Evolutionary conservation across 2,329 filamentous ascomycete species (phyloP).

Genomic region (Stachybotrys chartarum): DNA sequence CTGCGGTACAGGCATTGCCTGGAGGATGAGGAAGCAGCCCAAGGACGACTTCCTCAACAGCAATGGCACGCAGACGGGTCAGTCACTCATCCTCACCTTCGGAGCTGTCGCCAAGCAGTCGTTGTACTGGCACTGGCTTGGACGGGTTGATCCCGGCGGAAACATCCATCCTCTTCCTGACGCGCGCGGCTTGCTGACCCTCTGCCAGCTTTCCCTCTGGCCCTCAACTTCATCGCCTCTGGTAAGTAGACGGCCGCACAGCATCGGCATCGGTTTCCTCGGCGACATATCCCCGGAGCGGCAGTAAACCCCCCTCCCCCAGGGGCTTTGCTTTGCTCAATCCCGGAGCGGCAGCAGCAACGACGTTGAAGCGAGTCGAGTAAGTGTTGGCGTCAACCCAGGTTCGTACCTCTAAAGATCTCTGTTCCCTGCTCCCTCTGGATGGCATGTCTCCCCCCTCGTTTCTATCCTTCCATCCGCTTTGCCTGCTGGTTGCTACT

Average conservation of each 20-base stretch:
- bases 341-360: not conserved
- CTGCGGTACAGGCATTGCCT: slow-evolving; percentile 53
- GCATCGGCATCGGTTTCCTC: not conserved
- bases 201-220: slow-evolving; percentile 63
- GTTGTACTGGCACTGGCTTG: no score
- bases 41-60: slow-evolving; percentile 67
- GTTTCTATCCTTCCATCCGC: slow-evolving; percentile 1
- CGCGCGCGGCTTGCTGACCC: slow-evolving; percentile 18
- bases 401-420: slow-evolving; percentile 38
- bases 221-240: slow-evolving; percentile 85
- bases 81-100: slow-evolving; percentile 23
- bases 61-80: slow-evolving; percentile 80
- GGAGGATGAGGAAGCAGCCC: slow-evolving; percentile 53
- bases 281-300: slow-evolving; percentile 41
- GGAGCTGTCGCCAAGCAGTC: not conserved
- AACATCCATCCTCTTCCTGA: no score
- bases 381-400: slow-evolving; percentile 15
- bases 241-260: slow-evolving; percentile 61
- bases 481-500: not conserved
- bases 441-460: not conserved
- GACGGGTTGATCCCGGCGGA: no score
- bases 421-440: slow-evolving; percentile 20
- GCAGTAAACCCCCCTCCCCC: slow-evolving; percentile 39
- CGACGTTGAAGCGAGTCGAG: slow-evolving; percentile 2
- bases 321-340: not conserved